These are phyloP conservation scores for Fusarium mangiferae DNA, from an alignment of 2,329 filamentous ascomycete genomes.

Conservation along the genomic window DNA sequence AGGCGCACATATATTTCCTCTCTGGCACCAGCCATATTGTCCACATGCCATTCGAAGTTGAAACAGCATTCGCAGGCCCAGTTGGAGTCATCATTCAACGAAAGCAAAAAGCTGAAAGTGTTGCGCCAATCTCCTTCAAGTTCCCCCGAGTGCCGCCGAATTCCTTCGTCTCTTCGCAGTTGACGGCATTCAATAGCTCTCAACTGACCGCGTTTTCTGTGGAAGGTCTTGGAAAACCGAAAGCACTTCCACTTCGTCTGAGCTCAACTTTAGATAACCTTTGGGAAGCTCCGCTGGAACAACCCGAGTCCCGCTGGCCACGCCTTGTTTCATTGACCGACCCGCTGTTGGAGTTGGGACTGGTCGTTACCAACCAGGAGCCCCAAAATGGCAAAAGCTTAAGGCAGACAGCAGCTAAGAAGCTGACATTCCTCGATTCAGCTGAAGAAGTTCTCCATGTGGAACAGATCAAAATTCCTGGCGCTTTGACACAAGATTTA, in stretches of 20 bases:
- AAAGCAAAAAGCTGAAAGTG: slow-evolving; percentile 67
- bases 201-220: slow-evolving; percentile 65
- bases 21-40: slow-evolving; percentile 88
- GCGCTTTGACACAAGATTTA: slow-evolving; percentile 47
- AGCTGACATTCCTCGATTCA: slow-evolving; percentile 71
- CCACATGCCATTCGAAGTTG: slow-evolving; percentile 94
- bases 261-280: slow-evolving; percentile 66
- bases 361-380: slow-evolving; percentile 74
- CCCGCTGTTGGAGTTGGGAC: slow-evolving; percentile 84
- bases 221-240: slow-evolving; percentile 66
- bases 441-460: slow-evolving; percentile 88
- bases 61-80: slow-evolving; percentile 84
- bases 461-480: slow-evolving; percentile 72
- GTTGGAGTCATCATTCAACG: slow-evolving; percentile 88
- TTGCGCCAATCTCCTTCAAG: slow-evolving; percentile 63
- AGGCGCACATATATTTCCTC: slow-evolving; percentile 93
- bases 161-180: slow-evolving; percentile 81
- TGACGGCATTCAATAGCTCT: slow-evolving; percentile 63
- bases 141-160: slow-evolving; percentile 77
- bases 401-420: slow-evolving; percentile 52
- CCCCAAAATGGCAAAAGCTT: slow-evolving; percentile 45
- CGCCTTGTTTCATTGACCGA: slow-evolving; percentile 86
- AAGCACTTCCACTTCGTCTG: slow-evolving; percentile 62
- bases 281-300: slow-evolving; percentile 65
- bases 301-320: slow-evolving; percentile 71